These are phyloP conservation scores for Pseudogymnoascus sp. DNA, from an alignment of 2,329 filamentous ascomycete species.

Conservation along the genomic window DNA sequence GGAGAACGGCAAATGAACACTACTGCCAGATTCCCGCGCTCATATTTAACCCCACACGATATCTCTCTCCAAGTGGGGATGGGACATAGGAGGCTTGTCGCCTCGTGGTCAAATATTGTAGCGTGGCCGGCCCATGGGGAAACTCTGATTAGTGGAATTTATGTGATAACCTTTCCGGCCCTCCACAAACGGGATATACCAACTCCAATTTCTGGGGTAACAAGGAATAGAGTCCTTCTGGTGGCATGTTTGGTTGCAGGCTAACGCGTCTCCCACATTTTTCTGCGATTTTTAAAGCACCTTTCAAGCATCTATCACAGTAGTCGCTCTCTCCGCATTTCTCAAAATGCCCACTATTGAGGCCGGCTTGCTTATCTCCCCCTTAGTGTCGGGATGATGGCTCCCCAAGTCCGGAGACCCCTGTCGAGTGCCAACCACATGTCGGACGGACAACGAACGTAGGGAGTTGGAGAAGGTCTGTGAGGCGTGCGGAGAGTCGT, in stretches of 20 bases:
- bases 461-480: background rate
- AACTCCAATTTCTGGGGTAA: conserved; percentile 1
- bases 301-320: background rate
- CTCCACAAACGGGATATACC: conserved; percentile 3
- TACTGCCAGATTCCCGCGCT: background rate
- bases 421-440: background rate
- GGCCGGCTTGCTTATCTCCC: background rate
- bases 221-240: background rate
- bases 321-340: background rate
- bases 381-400: background rate
- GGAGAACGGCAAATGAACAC: background rate
- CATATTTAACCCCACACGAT: background rate
- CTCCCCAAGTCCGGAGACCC: background rate
- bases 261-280: conserved; percentile 1
- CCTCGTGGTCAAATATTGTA: background rate
- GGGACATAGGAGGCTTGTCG: background rate
- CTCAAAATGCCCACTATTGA: background rate
- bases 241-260: background rate
- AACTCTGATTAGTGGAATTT: conserved; percentile 6
- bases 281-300: background rate
- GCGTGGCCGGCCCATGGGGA: background rate
- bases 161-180: background rate
- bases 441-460: background rate
- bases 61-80: conserved; percentile 1
- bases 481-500: background rate